phyloP scores from a whole-genome alignment of 768 basidiomycete genomes.

The Lyophyllum atratum region DNA sequence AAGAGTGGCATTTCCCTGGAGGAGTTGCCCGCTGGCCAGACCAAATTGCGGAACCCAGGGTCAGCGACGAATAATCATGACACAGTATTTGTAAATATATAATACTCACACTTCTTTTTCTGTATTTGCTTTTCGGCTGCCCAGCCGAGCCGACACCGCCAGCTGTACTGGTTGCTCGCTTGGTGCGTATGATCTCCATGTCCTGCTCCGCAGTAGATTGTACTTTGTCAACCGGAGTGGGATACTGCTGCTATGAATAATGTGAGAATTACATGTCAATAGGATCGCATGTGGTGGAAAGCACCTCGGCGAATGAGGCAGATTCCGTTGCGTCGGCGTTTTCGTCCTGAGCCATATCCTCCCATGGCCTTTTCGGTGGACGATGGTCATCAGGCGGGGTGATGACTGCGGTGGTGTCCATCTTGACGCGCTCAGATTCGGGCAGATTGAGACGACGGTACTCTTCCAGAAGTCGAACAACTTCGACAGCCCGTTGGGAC shows the following conservation, averaged over 20 bases:
- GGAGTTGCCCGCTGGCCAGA: constrained; percentile 74
- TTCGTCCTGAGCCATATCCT: constrained; percentile 61
- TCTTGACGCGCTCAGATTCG: constrained; percentile 36
- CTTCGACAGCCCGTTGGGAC: constrained; percentile 63
- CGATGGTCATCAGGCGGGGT: constrained; percentile 51
- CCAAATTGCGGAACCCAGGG: constrained; percentile 30
- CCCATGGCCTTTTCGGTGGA: constrained; percentile 80
- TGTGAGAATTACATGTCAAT: not conserved
- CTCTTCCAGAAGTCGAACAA: constrained; percentile 70
- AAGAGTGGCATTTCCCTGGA: constrained; percentile 86
- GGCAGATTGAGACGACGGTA: constrained; percentile 46
- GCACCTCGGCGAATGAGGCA: constrained; percentile 35
- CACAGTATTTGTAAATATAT: constrained; percentile 4
- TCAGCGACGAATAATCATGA: constrained; percentile 13
- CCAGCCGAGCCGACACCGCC: constrained; percentile 48
- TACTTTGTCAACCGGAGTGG: constrained; percentile 35
- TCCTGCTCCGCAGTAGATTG: constrained; percentile 77
- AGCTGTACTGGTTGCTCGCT: constrained; percentile 74
- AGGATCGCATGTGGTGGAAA: not conserved
- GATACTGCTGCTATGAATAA: constrained; percentile 23
- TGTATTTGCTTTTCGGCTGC: constrained; percentile 77
- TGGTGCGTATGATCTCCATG: constrained; percentile 83
- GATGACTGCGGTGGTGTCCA: constrained; percentile 28
- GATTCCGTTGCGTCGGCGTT: constrained; percentile 26
- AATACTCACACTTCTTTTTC: constrained; percentile 78